phyloP scores from a whole-genome alignment of 441 rosid species.

The Populus trichocarpa region DNA sequence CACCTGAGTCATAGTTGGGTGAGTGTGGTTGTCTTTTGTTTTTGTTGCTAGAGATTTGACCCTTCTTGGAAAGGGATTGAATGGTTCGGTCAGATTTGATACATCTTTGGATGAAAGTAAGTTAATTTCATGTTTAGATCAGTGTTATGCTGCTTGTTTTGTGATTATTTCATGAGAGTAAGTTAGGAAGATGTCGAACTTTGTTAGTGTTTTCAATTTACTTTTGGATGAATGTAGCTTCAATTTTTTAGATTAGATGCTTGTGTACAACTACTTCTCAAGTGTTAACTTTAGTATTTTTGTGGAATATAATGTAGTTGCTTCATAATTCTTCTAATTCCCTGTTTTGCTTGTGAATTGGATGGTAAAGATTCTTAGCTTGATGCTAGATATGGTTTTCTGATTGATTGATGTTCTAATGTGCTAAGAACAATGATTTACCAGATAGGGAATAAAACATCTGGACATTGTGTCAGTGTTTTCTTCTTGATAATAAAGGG shows the following conservation, averaged over 20 bases:
- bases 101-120: not conserved
- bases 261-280: not conserved
- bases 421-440: not conserved
- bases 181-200: constrained; percentile 5
- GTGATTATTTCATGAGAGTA: not conserved
- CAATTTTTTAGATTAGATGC: not conserved
- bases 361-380: not conserved
- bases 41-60: not conserved
- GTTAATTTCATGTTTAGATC: not conserved
- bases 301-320: not conserved
- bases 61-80: not conserved
- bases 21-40: not conserved
- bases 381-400: not conserved
- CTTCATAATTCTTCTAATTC: no score
- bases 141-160: constrained; percentile 4
- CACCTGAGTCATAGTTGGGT: constrained; percentile 23
- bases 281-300: constrained; percentile 1
- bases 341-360: not conserved
- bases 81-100: not conserved
- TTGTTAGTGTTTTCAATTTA: constrained; percentile 6
- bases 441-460: not conserved
- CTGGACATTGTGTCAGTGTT: not conserved
- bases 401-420: not conserved
- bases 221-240: not conserved
- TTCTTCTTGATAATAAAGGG: not conserved